Evolutionary conservation across 495 filamentous ascomycete species (phyloP), one percentile per base, ranked within the genome.

Genomic region (Monascus purpureus): DNA sequence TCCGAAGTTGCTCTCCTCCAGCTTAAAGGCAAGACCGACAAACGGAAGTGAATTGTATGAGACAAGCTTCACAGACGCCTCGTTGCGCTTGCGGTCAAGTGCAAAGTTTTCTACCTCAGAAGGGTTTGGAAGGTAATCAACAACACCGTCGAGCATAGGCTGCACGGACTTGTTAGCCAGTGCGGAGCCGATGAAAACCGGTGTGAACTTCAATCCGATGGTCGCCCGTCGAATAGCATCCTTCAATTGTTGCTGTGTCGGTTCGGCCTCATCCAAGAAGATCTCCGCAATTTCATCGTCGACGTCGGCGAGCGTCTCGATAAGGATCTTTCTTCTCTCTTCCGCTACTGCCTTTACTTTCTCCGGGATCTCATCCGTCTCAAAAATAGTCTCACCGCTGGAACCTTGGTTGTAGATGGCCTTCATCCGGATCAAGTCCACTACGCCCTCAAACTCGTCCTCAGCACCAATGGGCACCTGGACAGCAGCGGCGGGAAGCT

Each of bases 271-370:
- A 2, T 92, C 85, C 12, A 99, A 61, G 71, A 88, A 99, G 29
- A 95, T 67, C 51, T 99, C 88, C 12, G 90, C 92, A 18, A 99
- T 95, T 59, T 96, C 87, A 38, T 96, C 92, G 47, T 99, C 92
- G 17, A 96, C 87, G 55, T 99, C 92, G 17, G 92, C 92, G 25
- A 99, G 66, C 34, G 86, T 90, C 61, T 96, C 92, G 33, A 99
- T 90, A 25, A 99, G 67, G 46, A 82, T 77, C 37, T 67, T 68
- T 23, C 85, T 69, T 53, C 80, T 82, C 63, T 94, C 78, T 31
- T 84, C 67, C 1, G 71, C 82, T 17, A 93, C 40, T 11, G 69
- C 68, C 50, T 75, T 70, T 12, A 94, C 57, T 20, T 84, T 70
- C 15, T 73, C 73, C 1, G 92, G 92, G 14, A 96, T 77, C 26